Base-by-base conservation (phyloP, 345 rosid genomes). In the Heritiera fomes region DNA sequence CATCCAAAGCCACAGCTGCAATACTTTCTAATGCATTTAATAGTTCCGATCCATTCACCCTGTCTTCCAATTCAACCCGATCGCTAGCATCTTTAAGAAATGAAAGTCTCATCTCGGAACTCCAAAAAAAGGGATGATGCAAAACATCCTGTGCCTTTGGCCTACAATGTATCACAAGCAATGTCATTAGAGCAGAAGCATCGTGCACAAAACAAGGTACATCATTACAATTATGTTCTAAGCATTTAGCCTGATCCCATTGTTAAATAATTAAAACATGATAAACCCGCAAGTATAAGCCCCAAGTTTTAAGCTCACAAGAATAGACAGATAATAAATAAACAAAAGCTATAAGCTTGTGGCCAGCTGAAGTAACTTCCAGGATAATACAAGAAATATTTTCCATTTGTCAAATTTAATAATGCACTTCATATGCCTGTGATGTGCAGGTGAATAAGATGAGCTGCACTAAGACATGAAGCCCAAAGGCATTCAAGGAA, bases 31-130 rank as follows among this genome's bases (percentile, higher is more conserved):
- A 82, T 28, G 87, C 90, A 20, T 84, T 86, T 81, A 92, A 56
- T 61, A 92, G 84, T 68, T 84, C 85, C 52, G 94, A 89, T 15
- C 77, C 84, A 53, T 63, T 82, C 78, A 84, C 87, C 77, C 92
- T 82, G 77, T 89, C 91, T 83, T 92, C 94, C 32, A 87, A 38
- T 82, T 92, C 93, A 10, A 91, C 89, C 15, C 89, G 82, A 60
- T 92, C 97, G 75, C 97, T 91, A 11, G 89, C 86, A 60, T 92
- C 97, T 8, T 90, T 90, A 72, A 92, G 92, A 76, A 92, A 92
- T 59, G 94, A 85, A 14, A 92, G 84, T 73, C 93, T 91, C 75
- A 46, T 84, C 85, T 88, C 93, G 3, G 90, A 83, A 82, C 81
- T 85, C 97, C 97, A 91, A 82, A 92, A 91, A 71, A 92, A 80